Conservation (phyloP, 2,329 filamentous ascomycete species). For the Nemania sp. region DNA sequence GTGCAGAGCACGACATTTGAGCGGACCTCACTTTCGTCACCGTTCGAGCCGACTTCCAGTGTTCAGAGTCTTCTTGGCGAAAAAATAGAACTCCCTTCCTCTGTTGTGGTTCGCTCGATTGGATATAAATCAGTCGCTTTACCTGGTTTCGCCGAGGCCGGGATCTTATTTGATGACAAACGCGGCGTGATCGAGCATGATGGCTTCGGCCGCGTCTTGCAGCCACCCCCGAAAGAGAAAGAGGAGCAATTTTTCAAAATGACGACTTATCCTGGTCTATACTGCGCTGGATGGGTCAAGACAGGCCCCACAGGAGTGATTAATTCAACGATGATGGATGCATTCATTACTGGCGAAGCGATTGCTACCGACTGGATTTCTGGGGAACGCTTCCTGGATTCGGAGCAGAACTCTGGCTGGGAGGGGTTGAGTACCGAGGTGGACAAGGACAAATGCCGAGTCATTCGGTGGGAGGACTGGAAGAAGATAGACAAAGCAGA, state of each 20-base stretch:
- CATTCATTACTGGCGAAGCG: slow-evolving; percentile 84
- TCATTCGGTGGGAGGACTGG: slow-evolving; percentile 86
- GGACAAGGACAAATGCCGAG: slow-evolving; percentile 56
- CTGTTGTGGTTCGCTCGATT: slow-evolving; percentile 87
- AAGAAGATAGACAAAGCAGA: slow-evolving; percentile 79
- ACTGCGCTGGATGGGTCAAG: slow-evolving; percentile 97
- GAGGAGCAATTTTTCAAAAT: slow-evolving; percentile 44
- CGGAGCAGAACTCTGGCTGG: slow-evolving; percentile 62
- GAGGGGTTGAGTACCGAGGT: slow-evolving; percentile 69
- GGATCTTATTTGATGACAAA: slow-evolving; percentile 75
- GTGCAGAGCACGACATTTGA: slow-evolving; percentile 72
- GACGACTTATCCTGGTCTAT: slow-evolving; percentile 68
- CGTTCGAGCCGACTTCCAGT: slow-evolving; percentile 55
- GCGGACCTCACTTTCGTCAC: slow-evolving; percentile 58
- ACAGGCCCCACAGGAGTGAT: slow-evolving; percentile 93
- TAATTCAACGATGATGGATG: slow-evolving; percentile 92
- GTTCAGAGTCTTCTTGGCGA: slow-evolving; percentile 55
- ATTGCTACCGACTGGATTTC: slow-evolving; percentile 76
- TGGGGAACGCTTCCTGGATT: slow-evolving; percentile 46
- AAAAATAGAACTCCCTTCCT: slow-evolving; percentile 60
- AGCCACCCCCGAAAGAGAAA: slow-evolving; percentile 38
- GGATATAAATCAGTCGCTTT: slow-evolving; percentile 86
- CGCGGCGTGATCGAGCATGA: slow-evolving; percentile 84
- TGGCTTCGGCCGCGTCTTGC: slow-evolving; percentile 69
- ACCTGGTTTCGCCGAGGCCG: slow-evolving; percentile 71